Conservation (phyloP, 2,329 filamentous ascomycete genomes). For the Penicillium sp. region DNA sequence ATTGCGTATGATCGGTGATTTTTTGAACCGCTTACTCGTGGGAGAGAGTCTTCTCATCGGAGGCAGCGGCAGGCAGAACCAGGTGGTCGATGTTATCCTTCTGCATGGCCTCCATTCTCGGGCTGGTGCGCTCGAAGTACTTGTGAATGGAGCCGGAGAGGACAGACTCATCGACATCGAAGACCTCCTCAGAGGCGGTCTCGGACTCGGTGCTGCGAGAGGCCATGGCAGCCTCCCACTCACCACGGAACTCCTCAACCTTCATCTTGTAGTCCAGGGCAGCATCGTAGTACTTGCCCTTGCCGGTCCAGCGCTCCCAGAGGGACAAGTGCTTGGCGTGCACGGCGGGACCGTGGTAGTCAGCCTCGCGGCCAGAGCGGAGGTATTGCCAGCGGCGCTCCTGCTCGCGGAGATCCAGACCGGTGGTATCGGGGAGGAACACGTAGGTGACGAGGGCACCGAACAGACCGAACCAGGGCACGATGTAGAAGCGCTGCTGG, state of each 20-base stretch:
- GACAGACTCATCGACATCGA: slow-evolving; percentile 46
- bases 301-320: slow-evolving; percentile 75
- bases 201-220: slow-evolving; percentile 52
- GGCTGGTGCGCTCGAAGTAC: slow-evolving; percentile 55
- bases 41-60: slow-evolving; percentile 13
- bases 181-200: slow-evolving; percentile 23
- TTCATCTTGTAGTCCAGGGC: slow-evolving; percentile 78
- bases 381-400: slow-evolving; percentile 91
- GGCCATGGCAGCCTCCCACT: slow-evolving; percentile 52
- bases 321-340: slow-evolving; percentile 85
- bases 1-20: background rate
- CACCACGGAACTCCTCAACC: slow-evolving; percentile 74
- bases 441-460: slow-evolving; percentile 79
- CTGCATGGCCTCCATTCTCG: slow-evolving; percentile 37
- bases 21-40: slow-evolving; percentile 5
- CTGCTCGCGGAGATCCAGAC: slow-evolving; percentile 93
- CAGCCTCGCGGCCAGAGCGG: slow-evolving; percentile 69
- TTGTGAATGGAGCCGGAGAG: slow-evolving; percentile 49
- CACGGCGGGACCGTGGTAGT: slow-evolving; percentile 91
- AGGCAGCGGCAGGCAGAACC: slow-evolving; percentile 12
- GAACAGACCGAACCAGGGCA: slow-evolving; percentile 89
- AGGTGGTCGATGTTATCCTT: slow-evolving; percentile 20
- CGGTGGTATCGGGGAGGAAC: slow-evolving; percentile 92
- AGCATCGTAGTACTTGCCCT: slow-evolving; percentile 80
- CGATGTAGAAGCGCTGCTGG: slow-evolving; percentile 82